A percentile compares a stretch with the other conserved stretches of the same genome.
Evolutionary conservation across 805 yeast genomes (phyloP).

Genomic region (Suhomyces sp.): DNA sequence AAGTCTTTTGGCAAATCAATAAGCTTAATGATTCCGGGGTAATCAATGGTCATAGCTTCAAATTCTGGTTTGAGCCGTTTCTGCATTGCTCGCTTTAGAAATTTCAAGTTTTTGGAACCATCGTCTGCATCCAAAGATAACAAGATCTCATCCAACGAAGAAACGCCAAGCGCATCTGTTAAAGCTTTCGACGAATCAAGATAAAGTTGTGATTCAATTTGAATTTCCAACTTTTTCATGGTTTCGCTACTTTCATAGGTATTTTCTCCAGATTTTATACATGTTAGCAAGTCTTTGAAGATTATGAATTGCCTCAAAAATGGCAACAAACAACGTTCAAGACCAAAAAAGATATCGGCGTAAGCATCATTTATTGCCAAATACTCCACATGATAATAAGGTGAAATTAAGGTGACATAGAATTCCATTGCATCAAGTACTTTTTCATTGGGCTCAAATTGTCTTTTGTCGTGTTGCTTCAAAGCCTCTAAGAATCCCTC

Average conservation of each 20-base stretch:
- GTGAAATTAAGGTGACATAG: background rate
- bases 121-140: background rate
- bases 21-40: slow-evolving; percentile 54
- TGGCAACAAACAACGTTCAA: slow-evolving; percentile 28
- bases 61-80: background rate
- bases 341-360: slow-evolving; percentile 3
- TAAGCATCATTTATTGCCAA: background rate
- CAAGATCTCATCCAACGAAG: slow-evolving; percentile 20
- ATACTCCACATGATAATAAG: background rate
- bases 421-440: background rate
- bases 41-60: slow-evolving; percentile 29
- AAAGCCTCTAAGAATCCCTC: background rate
- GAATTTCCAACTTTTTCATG: slow-evolving; percentile 16
- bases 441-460: background rate
- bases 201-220: slow-evolving; percentile 14
- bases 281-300: slow-evolving; percentile 32
- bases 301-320: slow-evolving; percentile 34
- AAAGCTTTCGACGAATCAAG: slow-evolving; percentile 23
- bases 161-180: slow-evolving; percentile 22
- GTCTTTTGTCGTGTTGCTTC: background rate
- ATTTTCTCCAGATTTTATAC: slow-evolving; percentile 26
- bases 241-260: slow-evolving; percentile 10
- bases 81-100: background rate
- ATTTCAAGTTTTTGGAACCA: background rate
- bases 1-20: slow-evolving; percentile 49